A percentile compares a stretch with the other conserved stretches of the same genome.
phyloP scores from a whole-genome alignment of 1,284 basidiomycete species.

The Sanghuangporus weigelae region DNA sequence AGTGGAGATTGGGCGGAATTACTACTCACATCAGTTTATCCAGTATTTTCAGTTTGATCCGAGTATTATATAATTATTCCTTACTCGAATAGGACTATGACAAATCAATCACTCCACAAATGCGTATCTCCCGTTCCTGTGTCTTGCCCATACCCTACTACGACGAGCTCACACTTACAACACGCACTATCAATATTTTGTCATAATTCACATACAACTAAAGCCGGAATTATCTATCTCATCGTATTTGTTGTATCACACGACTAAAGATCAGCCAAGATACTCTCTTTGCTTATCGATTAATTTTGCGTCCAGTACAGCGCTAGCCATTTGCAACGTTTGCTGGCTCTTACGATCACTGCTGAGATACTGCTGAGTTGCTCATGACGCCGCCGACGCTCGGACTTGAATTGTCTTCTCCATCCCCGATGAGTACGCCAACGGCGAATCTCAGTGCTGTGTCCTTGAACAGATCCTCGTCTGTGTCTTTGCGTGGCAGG shows the following conservation, averaged over 20 bases:
- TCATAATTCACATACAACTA: too few relatives aligned
- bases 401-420: constrained; percentile 15
- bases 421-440: constrained; percentile 11
- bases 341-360: not conserved
- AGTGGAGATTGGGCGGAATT: not conserved
- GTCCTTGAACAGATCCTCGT: not conserved
- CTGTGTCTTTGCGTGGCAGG: constrained; percentile 3
- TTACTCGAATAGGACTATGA: not conserved
- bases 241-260: too few relatives aligned
- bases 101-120: not conserved
- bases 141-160: too few relatives aligned
- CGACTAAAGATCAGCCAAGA: not conserved
- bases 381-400: constrained; percentile 11
- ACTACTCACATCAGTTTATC: not conserved
- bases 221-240: too few relatives aligned
- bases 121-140: not conserved
- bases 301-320: not conserved
- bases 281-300: not conserved
- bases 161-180: too few relatives aligned
- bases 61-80: not conserved
- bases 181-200: too few relatives aligned
- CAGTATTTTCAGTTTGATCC: not conserved
- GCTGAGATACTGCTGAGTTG: not conserved
- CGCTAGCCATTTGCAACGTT: not conserved
- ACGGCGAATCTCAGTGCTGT: not conserved